Evolutionary conservation across 495 filamentous ascomycete species (phyloP), one percentile per base, ranked within the genome.

Genomic region (Penicillium soppii): DNA sequence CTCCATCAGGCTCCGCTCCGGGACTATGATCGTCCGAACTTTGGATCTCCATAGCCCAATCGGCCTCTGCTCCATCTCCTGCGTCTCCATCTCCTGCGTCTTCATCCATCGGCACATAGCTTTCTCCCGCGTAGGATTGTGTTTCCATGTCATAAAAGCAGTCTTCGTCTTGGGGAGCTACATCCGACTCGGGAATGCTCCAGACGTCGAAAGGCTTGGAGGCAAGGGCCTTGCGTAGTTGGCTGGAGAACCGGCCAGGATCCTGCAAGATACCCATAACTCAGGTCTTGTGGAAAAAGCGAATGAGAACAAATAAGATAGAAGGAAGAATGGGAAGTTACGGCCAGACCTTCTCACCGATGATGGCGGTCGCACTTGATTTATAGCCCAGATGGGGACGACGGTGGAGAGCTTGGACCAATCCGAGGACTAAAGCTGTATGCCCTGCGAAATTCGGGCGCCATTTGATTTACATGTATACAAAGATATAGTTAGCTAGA

Each of bases 201-300:
- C 23, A 43, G 40, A 43, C n/a, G 23, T 43, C 25, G 40, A 43
- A 43, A 29, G 40, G 40, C 25, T 43, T 43, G 23, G 40, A 43
- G 16, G 40, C 40, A 43, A 43, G 40, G 7, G 40, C 40, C 27
- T 16, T 29, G 40, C 25, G 40, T 7, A 43, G 25, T 43, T 43
- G 23, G 7, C 25, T 43, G 16, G 40, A 43, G 15, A 43, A 22
- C 13, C 37, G 19, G n/a, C n/a, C n/a, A n/a, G 35, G 35, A 37
- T 37, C 17, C 35, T 37, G 35, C 35, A 37, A 16, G 35, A 37
- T 37, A 37, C 16, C 35, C 35, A 37, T 37, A 37, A n/a, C 35
- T 19, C 35, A 37, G 35, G 35, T 19, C 35, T 37, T 37, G 35
- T 37, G 5, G 35, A 37, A 37, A 37, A 37, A 19, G 35, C 35